These are phyloP conservation scores for Magnolia sinica DNA, from an alignment of 164 flowering plant species.

Conservation along the genomic window DNA sequence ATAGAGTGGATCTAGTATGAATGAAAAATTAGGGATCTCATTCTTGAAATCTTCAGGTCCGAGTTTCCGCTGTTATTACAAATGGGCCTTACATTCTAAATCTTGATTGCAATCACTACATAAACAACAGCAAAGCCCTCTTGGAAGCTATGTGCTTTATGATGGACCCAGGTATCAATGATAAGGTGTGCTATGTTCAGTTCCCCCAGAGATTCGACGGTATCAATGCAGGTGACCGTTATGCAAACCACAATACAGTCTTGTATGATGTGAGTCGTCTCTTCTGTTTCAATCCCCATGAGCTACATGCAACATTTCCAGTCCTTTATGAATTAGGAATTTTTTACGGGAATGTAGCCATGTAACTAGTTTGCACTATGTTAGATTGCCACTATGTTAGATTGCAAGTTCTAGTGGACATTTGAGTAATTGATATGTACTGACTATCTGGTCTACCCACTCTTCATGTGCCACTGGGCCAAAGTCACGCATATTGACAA, in stretches of 20 bases:
- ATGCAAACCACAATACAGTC: conserved; percentile 18
- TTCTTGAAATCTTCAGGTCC: conserved; percentile 13
- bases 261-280: conserved; percentile 15
- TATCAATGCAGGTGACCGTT: conserved; percentile 14
- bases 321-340: background rate
- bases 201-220: conserved; percentile 24
- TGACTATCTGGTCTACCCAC: no score
- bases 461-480: no score
- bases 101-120: conserved; percentile 19
- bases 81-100: conserved; percentile 21
- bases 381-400: no score
- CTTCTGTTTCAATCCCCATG: background rate
- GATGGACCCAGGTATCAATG: conserved; percentile 16
- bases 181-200: conserved; percentile 19
- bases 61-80: conserved; percentile 22
- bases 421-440: no score
- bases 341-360: background rate
- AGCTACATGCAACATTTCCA: background rate
- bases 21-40: conserved; percentile 3
- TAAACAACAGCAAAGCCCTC: conserved; percentile 24
- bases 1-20: conserved; percentile 2
- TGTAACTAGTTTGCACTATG: no score
- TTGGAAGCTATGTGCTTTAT: conserved; percentile 26
- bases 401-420: no score
- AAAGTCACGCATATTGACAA: no score